Percentiles rank a stretch among this genome's conserved stretches.
These are phyloP conservation scores for Trametes cubensis DNA, from an alignment of 768 basidiomycete species.

Conservation along the genomic window DNA sequence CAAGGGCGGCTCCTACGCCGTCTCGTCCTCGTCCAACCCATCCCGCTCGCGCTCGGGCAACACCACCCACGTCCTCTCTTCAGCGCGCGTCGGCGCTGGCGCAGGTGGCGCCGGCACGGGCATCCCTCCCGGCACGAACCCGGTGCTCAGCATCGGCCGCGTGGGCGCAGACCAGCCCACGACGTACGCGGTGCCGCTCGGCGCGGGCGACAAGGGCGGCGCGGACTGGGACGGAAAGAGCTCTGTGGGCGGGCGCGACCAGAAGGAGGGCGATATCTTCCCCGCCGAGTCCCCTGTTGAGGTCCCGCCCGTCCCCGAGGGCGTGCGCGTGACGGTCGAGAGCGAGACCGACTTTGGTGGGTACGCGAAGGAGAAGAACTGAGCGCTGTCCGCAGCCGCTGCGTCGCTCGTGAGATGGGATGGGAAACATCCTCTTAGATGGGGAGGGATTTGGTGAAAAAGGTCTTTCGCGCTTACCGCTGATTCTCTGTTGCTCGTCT, in stretches of 20 bases:
- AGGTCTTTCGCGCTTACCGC: not conserved
- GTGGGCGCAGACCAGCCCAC: slow-evolving; percentile 21
- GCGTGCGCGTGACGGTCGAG: slow-evolving; percentile 38
- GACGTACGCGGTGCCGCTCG: slow-evolving; percentile 38
- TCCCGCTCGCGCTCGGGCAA: slow-evolving; percentile 32
- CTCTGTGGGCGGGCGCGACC: slow-evolving; percentile 34
- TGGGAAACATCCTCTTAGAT: not conserved
- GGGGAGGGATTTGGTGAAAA: not conserved
- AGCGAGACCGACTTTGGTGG: slow-evolving; percentile 36
- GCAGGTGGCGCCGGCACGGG: not conserved
- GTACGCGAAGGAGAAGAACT: slow-evolving; percentile 24
- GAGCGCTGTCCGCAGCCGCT: not conserved
- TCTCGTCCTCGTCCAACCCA: slow-evolving; percentile 20
- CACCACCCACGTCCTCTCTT: slow-evolving; percentile 36
- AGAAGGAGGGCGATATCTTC: slow-evolving; percentile 31
- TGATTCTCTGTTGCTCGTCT: not conserved
- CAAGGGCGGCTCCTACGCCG: slow-evolving; percentile 70
- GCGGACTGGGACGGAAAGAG: slow-evolving; percentile 35
- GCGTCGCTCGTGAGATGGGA: not conserved
- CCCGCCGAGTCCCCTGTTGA: slow-evolving; percentile 20
- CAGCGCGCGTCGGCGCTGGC: slow-evolving; percentile 24
- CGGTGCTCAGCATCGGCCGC: slow-evolving; percentile 33
- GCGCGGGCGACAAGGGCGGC: slow-evolving; percentile 32
- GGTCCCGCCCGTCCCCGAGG: slow-evolving; percentile 6
- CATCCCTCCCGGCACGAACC: slow-evolving; percentile 19